Percentiles rank a stretch among this genome's conserved stretches.
Conservation (phyloP, 2,329 filamentous ascomycete genomes). For the Furcasterigmium sp. region DNA sequence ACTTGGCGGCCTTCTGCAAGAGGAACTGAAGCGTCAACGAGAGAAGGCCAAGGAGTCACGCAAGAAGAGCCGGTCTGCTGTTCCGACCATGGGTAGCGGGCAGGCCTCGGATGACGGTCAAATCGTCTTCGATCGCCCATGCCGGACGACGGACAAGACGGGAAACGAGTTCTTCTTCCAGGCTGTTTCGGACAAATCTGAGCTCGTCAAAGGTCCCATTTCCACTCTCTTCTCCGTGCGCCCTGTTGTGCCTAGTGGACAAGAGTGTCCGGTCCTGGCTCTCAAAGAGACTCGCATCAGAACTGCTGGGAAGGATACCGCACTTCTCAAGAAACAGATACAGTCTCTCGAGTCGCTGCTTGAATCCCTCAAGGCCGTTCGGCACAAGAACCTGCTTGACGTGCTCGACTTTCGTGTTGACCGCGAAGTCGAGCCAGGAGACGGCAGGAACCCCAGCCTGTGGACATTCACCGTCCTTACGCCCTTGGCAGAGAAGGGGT, state of each 20-base stretch:
- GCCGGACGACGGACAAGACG: conserved; percentile 56
- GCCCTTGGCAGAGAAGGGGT: conserved; percentile 75
- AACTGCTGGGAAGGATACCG: conserved; percentile 49
- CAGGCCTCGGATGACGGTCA: conserved; percentile 23
- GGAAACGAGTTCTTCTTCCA: conserved; percentile 64
- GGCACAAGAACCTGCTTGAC: conserved; percentile 72
- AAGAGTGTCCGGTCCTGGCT: conserved; percentile 58
- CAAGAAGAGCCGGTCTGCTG: conserved; percentile 49
- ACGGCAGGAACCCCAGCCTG: conserved; percentile 22
- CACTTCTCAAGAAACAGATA: conserved; percentile 69
- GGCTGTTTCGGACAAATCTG: conserved; percentile 63
- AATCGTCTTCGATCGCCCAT: conserved; percentile 63
- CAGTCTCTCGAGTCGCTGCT: conserved; percentile 72
- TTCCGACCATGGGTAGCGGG: conserved; percentile 23
- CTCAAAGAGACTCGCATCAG: conserved; percentile 66
- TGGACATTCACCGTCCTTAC: conserved; percentile 75
- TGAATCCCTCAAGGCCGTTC: conserved; percentile 67
- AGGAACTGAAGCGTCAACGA: conserved; percentile 64
- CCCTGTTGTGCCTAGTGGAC: conserved; percentile 53
- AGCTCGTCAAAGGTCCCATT: conserved; percentile 59
- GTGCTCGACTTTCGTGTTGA: conserved; percentile 81
- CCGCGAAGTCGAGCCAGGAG: conserved; percentile 36
- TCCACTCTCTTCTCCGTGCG: conserved; percentile 69
- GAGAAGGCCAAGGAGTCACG: conserved; percentile 60
- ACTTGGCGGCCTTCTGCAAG: conserved; percentile 65